These are phyloP conservation scores for Jatropha multifida DNA, from an alignment of 441 rosid genomes.

Conservation along the genomic window DNA sequence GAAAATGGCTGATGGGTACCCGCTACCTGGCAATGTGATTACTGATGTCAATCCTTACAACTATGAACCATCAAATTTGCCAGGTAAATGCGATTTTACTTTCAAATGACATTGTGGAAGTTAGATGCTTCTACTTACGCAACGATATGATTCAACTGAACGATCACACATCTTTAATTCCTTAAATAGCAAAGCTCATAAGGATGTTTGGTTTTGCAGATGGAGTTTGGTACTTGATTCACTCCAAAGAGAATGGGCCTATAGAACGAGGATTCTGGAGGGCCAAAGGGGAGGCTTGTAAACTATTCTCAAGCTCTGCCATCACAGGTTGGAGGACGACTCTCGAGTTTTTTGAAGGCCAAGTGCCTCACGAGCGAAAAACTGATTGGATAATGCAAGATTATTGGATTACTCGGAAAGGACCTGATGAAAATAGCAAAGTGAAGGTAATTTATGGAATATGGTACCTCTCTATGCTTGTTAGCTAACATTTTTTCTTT, in stretches of 20 bases:
- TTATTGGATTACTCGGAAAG: conserved; percentile 38
- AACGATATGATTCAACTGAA: neutral
- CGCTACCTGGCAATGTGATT: conserved; percentile 48
- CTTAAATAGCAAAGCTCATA: neutral
- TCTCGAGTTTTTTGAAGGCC: conserved; percentile 35
- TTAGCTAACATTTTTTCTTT: conserved; percentile 14
- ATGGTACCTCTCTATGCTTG: conserved; percentile 11
- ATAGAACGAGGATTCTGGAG: conserved; percentile 43
- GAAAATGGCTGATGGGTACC: conserved; percentile 28
- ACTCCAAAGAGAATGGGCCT: conserved; percentile 23
- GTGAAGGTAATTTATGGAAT: conserved; percentile 33
- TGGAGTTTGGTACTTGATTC: conserved; percentile 42
- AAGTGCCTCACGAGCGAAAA: conserved; percentile 28
- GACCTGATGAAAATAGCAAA: conserved; percentile 24
- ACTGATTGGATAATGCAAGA: conserved; percentile 54
- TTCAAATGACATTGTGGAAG: neutral
- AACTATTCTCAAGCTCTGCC: conserved; percentile 31
- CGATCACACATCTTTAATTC: neutral
- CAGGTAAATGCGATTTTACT: conserved; percentile 30
- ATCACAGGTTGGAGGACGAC: conserved; percentile 52
- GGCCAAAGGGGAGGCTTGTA: conserved; percentile 38
- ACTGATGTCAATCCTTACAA: conserved; percentile 36
- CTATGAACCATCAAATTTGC: conserved; percentile 38
- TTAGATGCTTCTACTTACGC: neutral
- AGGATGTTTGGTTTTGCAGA: conserved; percentile 30